Base-by-base conservation (phyloP, 2,329 filamentous ascomycete species). In the Nothomitra cinnamomea region DNA sequence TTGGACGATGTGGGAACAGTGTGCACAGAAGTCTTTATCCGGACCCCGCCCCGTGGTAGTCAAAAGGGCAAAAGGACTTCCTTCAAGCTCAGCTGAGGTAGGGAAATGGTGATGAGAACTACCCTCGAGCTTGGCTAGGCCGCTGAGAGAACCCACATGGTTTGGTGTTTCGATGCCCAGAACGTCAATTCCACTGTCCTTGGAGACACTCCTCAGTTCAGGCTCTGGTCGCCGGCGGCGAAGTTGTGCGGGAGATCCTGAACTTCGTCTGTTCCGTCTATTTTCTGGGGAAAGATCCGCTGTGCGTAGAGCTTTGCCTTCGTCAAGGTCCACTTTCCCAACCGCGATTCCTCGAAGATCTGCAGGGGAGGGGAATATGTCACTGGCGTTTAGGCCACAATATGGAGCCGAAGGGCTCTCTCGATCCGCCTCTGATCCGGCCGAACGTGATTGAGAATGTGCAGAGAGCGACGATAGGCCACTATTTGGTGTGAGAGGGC, bases 11-110 rank as follows among this genome's bases (percentile, higher is more conserved):
- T 17, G 28, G 12, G 22, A 52, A 22, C 43, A 50, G 28, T 53
- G 52, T 21, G 28, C 43, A 24, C 38, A 15, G n/a, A 53, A 25
- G 10, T 53, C 41, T n/a, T 53, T 53, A 19, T 53, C 41, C 10
- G 24, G n/a, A 19, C 43, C 41, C 41, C 28, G 28, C 8, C 21
- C 22, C 4, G 40, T 21, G n/a, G 40, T 19, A 6, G 52, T 10
- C 19, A 32, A 40, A 12, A 24, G 24, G 22, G 17, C 36, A 38
- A 35, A n/a, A 13, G 25, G 36, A 41, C 21, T 38, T n/a, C 24
- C 40, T 32, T 53, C 41, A 21, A 53, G 22, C 5, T 47, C 22
- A 38, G 28, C 52, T 3, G 38, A 40, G 21, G 19, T 24, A 24
- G 42, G 3, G 8, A 32, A 10, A 32, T 4, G 28, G 10, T 5